These are phyloP conservation scores for Salvia hispanica DNA, from an alignment of 257 asterid genomes.

Conservation along the genomic window DNA sequence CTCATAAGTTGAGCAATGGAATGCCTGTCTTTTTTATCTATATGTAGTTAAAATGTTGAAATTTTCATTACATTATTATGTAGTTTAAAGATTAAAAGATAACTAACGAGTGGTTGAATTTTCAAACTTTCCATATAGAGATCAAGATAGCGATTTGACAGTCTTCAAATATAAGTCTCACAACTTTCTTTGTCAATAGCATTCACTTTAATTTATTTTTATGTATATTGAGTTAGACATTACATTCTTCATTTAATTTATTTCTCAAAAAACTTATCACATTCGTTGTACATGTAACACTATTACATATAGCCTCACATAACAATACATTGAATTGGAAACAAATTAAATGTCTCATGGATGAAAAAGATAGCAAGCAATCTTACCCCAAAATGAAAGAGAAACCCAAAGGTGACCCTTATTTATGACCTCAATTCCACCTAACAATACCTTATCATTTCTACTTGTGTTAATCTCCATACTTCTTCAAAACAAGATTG, in stretches of 20 bases:
- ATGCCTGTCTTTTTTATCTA: neutral
- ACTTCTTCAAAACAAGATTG: conserved; percentile 7
- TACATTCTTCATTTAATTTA: no score
- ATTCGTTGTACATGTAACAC: no score
- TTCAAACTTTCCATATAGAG: no score
- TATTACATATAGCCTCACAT: no score
- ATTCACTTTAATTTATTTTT: no score
- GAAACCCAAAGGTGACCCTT: conserved; percentile 6
- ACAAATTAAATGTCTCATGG: neutral
- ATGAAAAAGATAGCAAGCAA: neutral
- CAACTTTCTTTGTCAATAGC: no score
- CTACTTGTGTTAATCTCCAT: conserved; percentile 2
- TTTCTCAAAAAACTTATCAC: no score
- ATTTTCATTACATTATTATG: neutral
- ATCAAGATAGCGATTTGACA: no score
- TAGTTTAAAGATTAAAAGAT: neutral
- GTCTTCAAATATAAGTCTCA: no score
- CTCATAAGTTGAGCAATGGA: neutral
- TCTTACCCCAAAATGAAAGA: neutral
- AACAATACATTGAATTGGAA: no score
- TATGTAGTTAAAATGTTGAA: neutral
- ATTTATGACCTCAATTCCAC: neutral
- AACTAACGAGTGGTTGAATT: neutral
- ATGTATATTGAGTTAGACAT: no score
- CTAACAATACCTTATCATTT: neutral